Conservation (phyloP, 73 alveolate species). For the Stentor roeselii region DNA sequence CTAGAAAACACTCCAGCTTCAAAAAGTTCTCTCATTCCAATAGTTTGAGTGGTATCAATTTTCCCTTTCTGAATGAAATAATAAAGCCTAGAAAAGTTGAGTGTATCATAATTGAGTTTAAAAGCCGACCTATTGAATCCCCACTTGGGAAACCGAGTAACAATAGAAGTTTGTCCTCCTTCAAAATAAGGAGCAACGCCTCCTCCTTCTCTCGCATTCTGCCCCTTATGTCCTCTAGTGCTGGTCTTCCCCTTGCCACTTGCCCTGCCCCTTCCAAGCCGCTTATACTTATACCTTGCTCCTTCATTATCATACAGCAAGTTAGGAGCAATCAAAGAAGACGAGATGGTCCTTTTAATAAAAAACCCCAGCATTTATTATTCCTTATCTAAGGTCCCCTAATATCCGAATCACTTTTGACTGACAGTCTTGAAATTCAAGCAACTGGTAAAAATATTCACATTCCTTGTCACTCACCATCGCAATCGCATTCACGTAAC, state of each 20-base stretch:
- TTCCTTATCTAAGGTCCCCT: not conserved
- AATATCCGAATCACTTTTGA: not conserved
- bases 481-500: constrained; percentile 20
- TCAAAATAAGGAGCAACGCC: constrained; percentile 63
- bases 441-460: constrained; percentile 3
- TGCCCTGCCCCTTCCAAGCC: constrained; percentile 84
- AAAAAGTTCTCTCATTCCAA: constrained; percentile 65
- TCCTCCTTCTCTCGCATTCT: constrained; percentile 69
- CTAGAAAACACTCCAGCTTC: constrained; percentile 68
- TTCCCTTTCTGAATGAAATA: constrained; percentile 72
- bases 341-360: not conserved
- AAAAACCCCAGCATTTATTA: not conserved
- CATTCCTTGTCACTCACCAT: constrained; percentile 8
- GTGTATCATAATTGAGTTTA: constrained; percentile 40
- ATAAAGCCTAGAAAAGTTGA: constrained; percentile 49
- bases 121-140: constrained; percentile 45
- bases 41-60: constrained; percentile 62
- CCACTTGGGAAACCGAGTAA: constrained; percentile 75
- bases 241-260: constrained; percentile 76
- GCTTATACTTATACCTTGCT: constrained; percentile 50
- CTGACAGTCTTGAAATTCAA: not conserved
- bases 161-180: constrained; percentile 78
- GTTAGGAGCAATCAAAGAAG: constrained; percentile 47
- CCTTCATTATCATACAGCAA: constrained; percentile 79
- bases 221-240: constrained; percentile 85